Percentiles rank a stretch among this genome's conserved stretches.
Conservation (phyloP, 2,329 filamentous ascomycete genomes). For the Alternaria brassicae region DNA sequence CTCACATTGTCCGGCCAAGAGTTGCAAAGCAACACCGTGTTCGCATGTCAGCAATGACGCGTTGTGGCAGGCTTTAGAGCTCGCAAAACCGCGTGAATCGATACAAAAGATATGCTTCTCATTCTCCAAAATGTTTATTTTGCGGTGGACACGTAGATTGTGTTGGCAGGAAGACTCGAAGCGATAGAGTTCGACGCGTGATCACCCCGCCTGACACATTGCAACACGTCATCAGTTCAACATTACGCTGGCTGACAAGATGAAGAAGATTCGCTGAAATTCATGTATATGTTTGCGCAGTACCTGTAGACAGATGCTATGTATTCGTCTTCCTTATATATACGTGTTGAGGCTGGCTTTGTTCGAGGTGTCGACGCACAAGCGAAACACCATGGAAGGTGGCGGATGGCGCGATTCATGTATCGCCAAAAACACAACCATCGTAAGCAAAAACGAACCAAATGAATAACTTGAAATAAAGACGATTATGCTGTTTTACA, state of each 20-base stretch:
- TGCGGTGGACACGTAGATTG: not conserved
- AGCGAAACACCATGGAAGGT: slow-evolving; percentile 1
- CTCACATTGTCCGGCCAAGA: not conserved
- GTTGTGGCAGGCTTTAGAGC: not conserved
- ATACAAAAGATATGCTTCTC: not conserved
- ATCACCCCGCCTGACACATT: slow-evolving; percentile 18
- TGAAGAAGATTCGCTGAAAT: not conserved
- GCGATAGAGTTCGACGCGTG: slow-evolving; percentile 12
- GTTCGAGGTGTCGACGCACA: not conserved
- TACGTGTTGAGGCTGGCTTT: not conserved
- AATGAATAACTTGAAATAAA: not conserved
- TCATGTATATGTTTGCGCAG: not conserved
- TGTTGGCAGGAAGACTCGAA: slow-evolving; percentile 17
- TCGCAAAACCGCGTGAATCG: not conserved
- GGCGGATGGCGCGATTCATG: not conserved
- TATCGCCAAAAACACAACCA: slow-evolving; percentile 1
- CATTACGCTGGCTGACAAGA: not conserved
- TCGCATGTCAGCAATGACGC: not conserved
- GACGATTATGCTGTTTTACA: not conserved
- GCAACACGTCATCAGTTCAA: slow-evolving; percentile 9
- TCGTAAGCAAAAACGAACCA: not conserved
- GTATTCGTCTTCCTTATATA: not conserved
- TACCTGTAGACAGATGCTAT: not conserved
- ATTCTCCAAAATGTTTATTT: not conserved
- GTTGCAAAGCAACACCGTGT: not conserved